phyloP scores from a whole-genome alignment of 768 basidiomycete species.

The Lactarius psammicola region DNA sequence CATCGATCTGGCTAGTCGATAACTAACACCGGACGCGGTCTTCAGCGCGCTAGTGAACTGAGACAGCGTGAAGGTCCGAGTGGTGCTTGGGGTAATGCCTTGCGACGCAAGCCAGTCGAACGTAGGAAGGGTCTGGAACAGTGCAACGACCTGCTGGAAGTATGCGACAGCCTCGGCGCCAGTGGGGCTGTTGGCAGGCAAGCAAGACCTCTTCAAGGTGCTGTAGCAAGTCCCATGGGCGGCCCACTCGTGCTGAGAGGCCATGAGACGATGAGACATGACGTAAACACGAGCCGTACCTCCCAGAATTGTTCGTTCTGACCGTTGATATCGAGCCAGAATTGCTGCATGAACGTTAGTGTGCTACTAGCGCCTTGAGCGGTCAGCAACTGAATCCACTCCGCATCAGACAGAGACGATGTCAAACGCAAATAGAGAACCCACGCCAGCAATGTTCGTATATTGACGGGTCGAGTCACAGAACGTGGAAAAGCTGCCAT shows the following conservation, averaged over 20 bases:
- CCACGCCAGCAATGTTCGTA: conserved; percentile 43
- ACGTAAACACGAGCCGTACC: conserved; percentile 38
- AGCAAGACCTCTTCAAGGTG: conserved; percentile 56
- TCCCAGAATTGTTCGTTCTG: conserved; percentile 67
- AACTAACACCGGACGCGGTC: conserved; percentile 49
- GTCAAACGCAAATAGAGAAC: background rate
- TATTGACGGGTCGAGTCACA: conserved; percentile 48
- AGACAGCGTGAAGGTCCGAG: conserved; percentile 56
- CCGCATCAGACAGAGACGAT: conserved; percentile 1
- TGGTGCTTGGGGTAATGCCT: conserved; percentile 71
- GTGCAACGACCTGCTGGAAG: conserved; percentile 56
- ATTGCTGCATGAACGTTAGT: conserved; percentile 58
- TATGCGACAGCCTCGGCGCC: conserved; percentile 73
- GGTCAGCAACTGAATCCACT: conserved; percentile 47
- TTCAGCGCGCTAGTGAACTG: conserved; percentile 54
- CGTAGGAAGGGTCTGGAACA: conserved; percentile 71
- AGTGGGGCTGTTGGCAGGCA: conserved; percentile 54
- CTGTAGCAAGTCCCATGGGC: conserved; percentile 64
- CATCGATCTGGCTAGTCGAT: conserved; percentile 13
- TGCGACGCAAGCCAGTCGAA: conserved; percentile 65
- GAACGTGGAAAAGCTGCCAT: conserved; percentile 40
- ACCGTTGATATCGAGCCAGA: conserved; percentile 63
- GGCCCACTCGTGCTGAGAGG: conserved; percentile 59
- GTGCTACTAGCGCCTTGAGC: conserved; percentile 59
- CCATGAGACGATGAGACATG: background rate